Evolutionary conservation across 2,329 filamentous ascomycete species (phyloP).

Genomic region (Neofusicoccum parvum): DNA sequence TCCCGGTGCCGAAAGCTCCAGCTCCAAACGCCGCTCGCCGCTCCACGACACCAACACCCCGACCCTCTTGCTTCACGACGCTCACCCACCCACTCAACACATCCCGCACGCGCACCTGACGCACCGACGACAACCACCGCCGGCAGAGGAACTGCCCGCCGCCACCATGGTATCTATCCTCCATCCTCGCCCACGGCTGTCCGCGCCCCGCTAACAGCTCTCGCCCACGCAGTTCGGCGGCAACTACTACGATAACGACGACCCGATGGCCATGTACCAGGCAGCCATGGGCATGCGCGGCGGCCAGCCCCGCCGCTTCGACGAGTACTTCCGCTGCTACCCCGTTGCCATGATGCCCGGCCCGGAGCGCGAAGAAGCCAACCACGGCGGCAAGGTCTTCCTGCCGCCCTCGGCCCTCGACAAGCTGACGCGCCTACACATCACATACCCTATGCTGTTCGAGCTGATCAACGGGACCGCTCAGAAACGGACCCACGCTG

Average conservation of each 20-base stretch:
- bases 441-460: constrained; percentile 96
- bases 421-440: constrained; percentile 93
- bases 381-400: constrained; percentile 97
- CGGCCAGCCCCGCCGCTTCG: constrained; percentile 73
- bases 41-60: background rate
- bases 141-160: background rate
- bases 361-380: constrained; percentile 82
- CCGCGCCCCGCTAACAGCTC: constrained; percentile 26
- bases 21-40: background rate
- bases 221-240: constrained; percentile 39
- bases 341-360: constrained; percentile 93
- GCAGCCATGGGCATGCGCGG: constrained; percentile 55
- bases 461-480: constrained; percentile 84
- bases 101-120: background rate
- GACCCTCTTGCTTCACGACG: background rate
- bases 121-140: background rate
- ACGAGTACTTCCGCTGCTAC: constrained; percentile 98
- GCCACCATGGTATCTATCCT: constrained; percentile 35
- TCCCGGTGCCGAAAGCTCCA: constrained; percentile 16
- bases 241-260: constrained; percentile 56
- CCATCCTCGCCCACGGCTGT: constrained; percentile 23
- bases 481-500: constrained; percentile 77
- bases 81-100: background rate
- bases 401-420: constrained; percentile 95
- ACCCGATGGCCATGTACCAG: constrained; percentile 57